Evolutionary conservation across 441 rosid genomes (phyloP).

Genomic region (Pelargonium citronellum): DNA sequence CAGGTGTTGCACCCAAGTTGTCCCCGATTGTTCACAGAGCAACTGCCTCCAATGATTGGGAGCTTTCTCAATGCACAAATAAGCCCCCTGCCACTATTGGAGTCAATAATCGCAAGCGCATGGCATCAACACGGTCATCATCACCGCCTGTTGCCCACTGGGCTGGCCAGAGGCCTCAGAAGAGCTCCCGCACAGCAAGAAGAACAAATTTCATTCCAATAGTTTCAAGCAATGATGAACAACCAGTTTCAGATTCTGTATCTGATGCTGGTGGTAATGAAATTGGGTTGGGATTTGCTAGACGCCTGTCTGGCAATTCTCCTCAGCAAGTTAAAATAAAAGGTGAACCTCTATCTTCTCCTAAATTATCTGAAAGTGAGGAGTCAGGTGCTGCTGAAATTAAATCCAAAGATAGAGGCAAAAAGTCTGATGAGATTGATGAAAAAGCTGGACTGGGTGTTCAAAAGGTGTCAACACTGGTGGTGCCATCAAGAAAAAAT

Average conservation of each 20-base stretch:
- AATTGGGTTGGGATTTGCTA: constrained; percentile 57
- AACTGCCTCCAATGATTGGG: constrained; percentile 74
- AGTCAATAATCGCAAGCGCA: constrained; percentile 69
- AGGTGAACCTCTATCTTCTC: constrained; percentile 62
- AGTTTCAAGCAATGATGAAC: constrained; percentile 67
- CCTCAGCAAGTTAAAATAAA: constrained; percentile 68
- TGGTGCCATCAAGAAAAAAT: constrained; percentile 68
- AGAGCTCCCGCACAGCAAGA: constrained; percentile 85
- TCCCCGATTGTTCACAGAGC: constrained; percentile 70
- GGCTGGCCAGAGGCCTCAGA: constrained; percentile 90
- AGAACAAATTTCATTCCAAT: constrained; percentile 77
- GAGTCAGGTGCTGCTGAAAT: constrained; percentile 75
- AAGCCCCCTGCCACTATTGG: constrained; percentile 69
- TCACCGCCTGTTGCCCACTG: constrained; percentile 89
- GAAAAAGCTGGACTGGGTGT: constrained; percentile 55
- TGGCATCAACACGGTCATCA: constrained; percentile 63
- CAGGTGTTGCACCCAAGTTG: constrained; percentile 62
- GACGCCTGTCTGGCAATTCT: constrained; percentile 60
- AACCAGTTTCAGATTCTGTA: constrained; percentile 54
- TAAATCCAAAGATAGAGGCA: constrained; percentile 68
- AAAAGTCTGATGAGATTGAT: constrained; percentile 63
- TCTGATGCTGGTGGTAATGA: constrained; percentile 75
- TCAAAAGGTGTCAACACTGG: constrained; percentile 62
- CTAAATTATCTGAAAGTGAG: constrained; percentile 89
- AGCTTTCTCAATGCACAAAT: constrained; percentile 69